Evolutionary conservation across 2,329 filamentous ascomycete species (phyloP), one percentile per base, ranked within the genome.

Genomic region (Sporothrix pallida): DNA sequence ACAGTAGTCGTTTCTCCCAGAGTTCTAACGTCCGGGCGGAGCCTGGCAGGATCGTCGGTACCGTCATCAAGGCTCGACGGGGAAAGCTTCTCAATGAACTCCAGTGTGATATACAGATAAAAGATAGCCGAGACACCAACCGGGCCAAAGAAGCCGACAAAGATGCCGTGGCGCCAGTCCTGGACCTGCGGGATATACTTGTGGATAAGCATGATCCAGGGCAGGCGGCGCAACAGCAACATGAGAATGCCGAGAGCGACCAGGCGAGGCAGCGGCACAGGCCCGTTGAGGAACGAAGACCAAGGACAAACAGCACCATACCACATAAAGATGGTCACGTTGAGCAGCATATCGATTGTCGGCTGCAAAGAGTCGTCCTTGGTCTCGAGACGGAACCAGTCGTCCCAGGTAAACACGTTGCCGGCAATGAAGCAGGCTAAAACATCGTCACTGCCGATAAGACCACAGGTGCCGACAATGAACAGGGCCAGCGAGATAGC

Each of bases 301-400:
- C 95, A 98, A 0, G 95, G 95, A 74, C 92, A 93, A 12, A 95
- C 89, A 0, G 93, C 93, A 3, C 94, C 94, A 78, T 93, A 95
- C 94, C 94, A 98, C 82, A 97, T 89, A 81, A 98, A 98, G 54
- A 98, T 88, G 20, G 91, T 86, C 3, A 97, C 89, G 79, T 98
- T 98, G 73, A 98, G 90, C 1, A 98, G 86, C 94, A 97, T 97
- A 80, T 98, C 94, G 63, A 98, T 92, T 0, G 94, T 97, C 0
- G 94, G 94, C 80, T 98, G 94, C n/a, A 98, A 87, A 1, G 93
- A 95, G 79, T 98, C 95, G 77, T 97, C 95, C 78, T 92, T 84
- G 0, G 95, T 98, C 81, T 97, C 93, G 0, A 95, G 84, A 0
- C 95, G 91, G 82, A 97, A 98, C 94, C 93, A 97, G 82, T 97